Evolutionary conservation across 192 early-diverging fungal species (phyloP), one percentile per base, ranked within the genome.

Genomic region (Coemansia sp.): DNA sequence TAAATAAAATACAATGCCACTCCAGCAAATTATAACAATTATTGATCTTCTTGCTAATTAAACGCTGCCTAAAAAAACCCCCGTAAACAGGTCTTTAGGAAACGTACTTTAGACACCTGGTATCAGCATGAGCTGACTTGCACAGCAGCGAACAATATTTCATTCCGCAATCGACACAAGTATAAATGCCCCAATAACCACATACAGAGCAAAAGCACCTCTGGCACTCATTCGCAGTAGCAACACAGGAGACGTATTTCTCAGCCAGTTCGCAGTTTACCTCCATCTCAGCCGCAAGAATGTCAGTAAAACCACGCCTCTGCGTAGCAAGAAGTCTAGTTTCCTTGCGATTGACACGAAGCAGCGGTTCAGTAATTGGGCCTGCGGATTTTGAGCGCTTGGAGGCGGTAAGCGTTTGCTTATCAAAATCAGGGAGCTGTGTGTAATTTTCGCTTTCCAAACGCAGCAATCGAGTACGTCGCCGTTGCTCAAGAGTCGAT

Each of bases 201-300:
- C 88, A 89, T 0, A 89, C 83, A 0, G 86, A 85, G 59, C 88
- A 89, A 73, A 89, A 89, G 24, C 79, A 68, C 19, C 88, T 64
- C 25, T 57, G 54, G 6, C 82, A 76, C 28, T 78, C 71, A 25
- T 41, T 51, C 21, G 28, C 28, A 7, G 10, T 26, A 28, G 27
- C 31, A 23, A 63, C 49, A 38, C 76, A 73, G 0, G 67, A 8
- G 60, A 53, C 27, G n/a, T 38, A 38, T 10, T 34, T 22, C 14
- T 34, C 14, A 14, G 51, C 49, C 30, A 27, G 16, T 18, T 31
- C 10, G 21, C 51, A 60, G 5, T 14, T 38, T 7, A 18, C 14
- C 3, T 73, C 59, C 16, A 60, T 56, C 19, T 74, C 71, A 10
- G 16, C 16, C 0, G 69, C 51, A 1, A 72, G 62, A 1, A 73